These are phyloP conservation scores for Plectosphaerella plurivora DNA, from an alignment of 2,329 filamentous ascomycete genomes.

Conservation along the genomic window DNA sequence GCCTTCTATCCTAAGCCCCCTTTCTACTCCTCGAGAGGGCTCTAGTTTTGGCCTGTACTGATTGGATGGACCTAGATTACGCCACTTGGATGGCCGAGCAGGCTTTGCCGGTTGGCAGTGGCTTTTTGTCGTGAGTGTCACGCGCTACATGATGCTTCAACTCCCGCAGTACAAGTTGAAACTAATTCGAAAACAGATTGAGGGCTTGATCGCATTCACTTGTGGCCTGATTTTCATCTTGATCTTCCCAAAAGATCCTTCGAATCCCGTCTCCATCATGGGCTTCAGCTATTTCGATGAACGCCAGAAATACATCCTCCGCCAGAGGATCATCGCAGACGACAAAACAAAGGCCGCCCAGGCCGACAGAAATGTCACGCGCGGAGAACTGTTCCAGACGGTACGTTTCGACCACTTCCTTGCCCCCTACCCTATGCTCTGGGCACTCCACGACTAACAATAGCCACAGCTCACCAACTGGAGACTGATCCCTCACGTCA, in stretches of 20 bases:
- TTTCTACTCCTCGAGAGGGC: too few relatives aligned
- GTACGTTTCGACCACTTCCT: conserved; percentile 14
- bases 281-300: conserved; percentile 25
- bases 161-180: background rate
- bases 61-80: background rate
- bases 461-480: conserved; percentile 29
- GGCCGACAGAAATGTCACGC: conserved; percentile 21
- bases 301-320: conserved; percentile 26
- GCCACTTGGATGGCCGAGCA: conserved; percentile 21
- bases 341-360: conserved; percentile 26
- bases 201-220: conserved; percentile 30
- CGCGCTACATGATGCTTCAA: too few relatives aligned
- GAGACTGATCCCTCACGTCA: conserved; percentile 27
- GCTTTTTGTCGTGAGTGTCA: conserved; percentile 22
- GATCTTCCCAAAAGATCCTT: conserved; percentile 21
- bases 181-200: too few relatives aligned
- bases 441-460: background rate
- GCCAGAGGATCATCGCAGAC: conserved; percentile 24
- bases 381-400: conserved; percentile 24
- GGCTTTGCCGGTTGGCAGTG: conserved; percentile 27
- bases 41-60: too few relatives aligned
- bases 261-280: conserved; percentile 23
- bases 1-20: too few relatives aligned
- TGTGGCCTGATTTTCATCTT: conserved; percentile 23
- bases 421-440: too few relatives aligned